These are phyloP conservation scores for Candida andamanensis DNA, from an alignment of 805 yeast genomes.

Conservation along the genomic window DNA sequence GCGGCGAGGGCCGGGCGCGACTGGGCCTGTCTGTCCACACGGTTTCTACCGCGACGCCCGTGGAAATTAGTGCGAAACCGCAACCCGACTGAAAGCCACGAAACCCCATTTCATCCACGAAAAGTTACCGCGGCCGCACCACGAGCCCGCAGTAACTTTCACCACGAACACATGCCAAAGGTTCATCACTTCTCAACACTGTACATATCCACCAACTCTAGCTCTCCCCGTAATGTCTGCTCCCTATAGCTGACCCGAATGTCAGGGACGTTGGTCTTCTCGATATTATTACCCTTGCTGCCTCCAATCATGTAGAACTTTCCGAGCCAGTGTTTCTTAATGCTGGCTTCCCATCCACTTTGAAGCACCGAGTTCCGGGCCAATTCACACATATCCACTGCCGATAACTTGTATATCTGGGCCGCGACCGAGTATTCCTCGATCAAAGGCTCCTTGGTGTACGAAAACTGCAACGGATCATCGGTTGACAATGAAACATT, in stretches of 20 bases:
- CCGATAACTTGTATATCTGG: conserved; percentile 88
- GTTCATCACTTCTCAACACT: too few species aligned
- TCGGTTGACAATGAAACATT: conserved; percentile 94
- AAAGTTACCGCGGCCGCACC: too few species aligned
- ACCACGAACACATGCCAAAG: too few species aligned
- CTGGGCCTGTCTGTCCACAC: too few species aligned
- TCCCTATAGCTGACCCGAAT: conserved; percentile 78
- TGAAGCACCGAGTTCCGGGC: conserved; percentile 90
- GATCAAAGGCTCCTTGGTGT: conserved; percentile 93
- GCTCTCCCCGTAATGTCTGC: conserved; percentile 71
- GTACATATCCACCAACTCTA: conserved; percentile 61
- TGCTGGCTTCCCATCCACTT: conserved; percentile 85
- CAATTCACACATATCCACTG: conserved; percentile 96
- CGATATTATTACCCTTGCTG: conserved; percentile 80
- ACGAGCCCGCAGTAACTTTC: too few species aligned
- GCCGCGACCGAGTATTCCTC: conserved; percentile 99
- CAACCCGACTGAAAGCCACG: too few species aligned
- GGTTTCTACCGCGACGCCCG: too few species aligned
- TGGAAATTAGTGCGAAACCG: too few species aligned
- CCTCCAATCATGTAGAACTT: conserved; percentile 53
- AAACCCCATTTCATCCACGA: too few species aligned
- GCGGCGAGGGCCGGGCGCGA: too few species aligned
- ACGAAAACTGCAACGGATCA: conserved; percentile 95
- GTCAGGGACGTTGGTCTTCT: conserved; percentile 92
- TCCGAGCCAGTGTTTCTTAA: conserved; percentile 94